phyloP scores from a whole-genome alignment of 345 rosid species.

The Gossypium bickii region DNA sequence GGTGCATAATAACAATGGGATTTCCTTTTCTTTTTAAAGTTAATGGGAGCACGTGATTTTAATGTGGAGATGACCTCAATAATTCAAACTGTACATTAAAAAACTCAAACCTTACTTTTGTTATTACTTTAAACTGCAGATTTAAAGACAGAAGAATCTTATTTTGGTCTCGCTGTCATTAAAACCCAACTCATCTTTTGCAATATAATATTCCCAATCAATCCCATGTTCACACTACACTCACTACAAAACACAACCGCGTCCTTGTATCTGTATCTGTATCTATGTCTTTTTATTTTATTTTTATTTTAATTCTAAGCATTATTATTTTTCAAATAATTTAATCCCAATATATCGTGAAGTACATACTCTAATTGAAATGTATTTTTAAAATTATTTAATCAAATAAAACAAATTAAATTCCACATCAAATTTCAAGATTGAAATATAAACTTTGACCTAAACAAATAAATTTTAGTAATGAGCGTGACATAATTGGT shows the following conservation, averaged over 20 bases:
- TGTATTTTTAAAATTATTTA: no score
- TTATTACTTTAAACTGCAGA: neutral
- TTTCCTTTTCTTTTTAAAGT: neutral
- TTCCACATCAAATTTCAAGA: no score
- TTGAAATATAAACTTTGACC: no score
- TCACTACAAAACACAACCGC: neutral
- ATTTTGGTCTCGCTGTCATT: neutral
- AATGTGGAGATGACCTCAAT: neutral
- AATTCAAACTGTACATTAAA: neutral
- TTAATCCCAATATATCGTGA: no score
- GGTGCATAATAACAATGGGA: neutral
- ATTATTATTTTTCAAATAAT: no score
- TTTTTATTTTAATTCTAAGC: no score
- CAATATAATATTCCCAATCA: neutral
- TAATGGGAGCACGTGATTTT: conserved; percentile 4
- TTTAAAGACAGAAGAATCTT: neutral
- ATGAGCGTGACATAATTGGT: no score
- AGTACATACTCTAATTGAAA: no score
- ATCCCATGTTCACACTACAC: neutral
- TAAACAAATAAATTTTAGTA: no score
- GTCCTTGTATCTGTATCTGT: no score
- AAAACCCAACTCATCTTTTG: neutral
- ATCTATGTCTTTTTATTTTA: no score
- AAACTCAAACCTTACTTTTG: neutral
- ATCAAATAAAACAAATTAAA: no score